Evolutionary conservation across 345 rosid species (phyloP).

Genomic region (Corchorus capsularis): DNA sequence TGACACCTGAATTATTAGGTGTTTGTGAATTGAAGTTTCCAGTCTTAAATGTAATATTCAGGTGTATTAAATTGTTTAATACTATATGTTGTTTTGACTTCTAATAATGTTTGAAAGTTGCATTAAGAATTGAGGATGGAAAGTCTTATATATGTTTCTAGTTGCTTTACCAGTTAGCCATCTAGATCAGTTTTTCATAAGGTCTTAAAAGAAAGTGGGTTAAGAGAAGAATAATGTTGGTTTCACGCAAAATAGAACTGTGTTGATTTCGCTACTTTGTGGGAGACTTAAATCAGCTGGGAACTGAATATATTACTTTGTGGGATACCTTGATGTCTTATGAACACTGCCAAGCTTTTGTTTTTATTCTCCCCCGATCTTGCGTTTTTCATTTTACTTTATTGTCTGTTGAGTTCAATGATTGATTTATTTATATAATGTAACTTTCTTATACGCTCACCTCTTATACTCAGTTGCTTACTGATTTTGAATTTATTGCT

Average conservation of each 20-base stretch:
- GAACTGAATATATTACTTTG: not conserved
- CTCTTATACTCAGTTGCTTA: too few species aligned
- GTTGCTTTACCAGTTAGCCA: not conserved
- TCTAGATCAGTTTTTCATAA: slow-evolving; percentile 6
- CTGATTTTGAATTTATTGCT: not conserved
- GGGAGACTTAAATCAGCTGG: not conserved
- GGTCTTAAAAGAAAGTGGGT: too few species aligned
- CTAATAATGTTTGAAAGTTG: not conserved
- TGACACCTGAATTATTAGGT: slow-evolving; percentile 1
- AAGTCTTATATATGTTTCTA: not conserved
- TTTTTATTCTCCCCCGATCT: not conserved
- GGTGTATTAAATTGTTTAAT: not conserved
- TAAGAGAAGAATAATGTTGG: not conserved
- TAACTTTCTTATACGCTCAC: not conserved
- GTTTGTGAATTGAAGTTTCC: too few species aligned
- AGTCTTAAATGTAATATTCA: not conserved
- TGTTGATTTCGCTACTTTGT: not conserved
- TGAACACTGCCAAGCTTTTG: not conserved
- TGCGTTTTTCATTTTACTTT: not conserved
- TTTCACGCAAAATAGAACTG: not conserved
- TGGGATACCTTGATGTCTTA: not conserved
- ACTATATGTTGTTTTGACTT: not conserved
- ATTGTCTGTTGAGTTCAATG: not conserved
- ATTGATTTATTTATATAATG: not conserved
- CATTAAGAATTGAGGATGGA: not conserved